Conservation (phyloP, 768 basidiomycete species). For the Butyriboletus loyo region DNA sequence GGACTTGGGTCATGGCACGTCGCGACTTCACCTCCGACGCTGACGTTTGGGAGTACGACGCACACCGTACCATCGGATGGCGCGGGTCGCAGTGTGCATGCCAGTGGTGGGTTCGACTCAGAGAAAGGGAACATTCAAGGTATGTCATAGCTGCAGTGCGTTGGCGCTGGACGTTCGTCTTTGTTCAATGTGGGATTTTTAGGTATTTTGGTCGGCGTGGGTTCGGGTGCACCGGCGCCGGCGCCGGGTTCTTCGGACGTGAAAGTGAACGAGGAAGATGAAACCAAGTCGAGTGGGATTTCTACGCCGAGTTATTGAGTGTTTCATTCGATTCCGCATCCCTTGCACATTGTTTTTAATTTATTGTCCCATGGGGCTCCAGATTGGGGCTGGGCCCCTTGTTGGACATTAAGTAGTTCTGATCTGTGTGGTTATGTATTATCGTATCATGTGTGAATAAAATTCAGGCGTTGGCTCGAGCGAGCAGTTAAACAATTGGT, state of each 20-base stretch:
- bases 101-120: background rate
- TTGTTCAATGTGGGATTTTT: background rate
- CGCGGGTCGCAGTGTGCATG: background rate
- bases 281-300: background rate
- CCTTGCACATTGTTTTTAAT: no score
- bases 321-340: no score
- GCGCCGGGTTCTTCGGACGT: background rate
- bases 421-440: no score
- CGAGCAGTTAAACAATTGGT: no score
- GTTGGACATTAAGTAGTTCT: no score
- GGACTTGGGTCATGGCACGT: constrained; percentile 21
- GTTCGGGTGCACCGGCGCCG: background rate
- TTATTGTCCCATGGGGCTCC: no score
- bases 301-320: no score
- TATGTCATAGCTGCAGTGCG: background rate
- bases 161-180: background rate
- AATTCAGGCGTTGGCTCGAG: no score
- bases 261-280: background rate
- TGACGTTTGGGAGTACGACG: constrained; percentile 4
- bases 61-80: background rate
- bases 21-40: constrained; percentile 2
- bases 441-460: no score
- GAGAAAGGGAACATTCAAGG: constrained; percentile 2
- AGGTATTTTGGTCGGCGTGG: background rate
- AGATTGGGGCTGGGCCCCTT: no score